Percentiles rank a stretch among this genome's conserved stretches.
Conservation (phyloP, 2,329 filamentous ascomycete genomes). For the Sarocladium brachiariae region DNA sequence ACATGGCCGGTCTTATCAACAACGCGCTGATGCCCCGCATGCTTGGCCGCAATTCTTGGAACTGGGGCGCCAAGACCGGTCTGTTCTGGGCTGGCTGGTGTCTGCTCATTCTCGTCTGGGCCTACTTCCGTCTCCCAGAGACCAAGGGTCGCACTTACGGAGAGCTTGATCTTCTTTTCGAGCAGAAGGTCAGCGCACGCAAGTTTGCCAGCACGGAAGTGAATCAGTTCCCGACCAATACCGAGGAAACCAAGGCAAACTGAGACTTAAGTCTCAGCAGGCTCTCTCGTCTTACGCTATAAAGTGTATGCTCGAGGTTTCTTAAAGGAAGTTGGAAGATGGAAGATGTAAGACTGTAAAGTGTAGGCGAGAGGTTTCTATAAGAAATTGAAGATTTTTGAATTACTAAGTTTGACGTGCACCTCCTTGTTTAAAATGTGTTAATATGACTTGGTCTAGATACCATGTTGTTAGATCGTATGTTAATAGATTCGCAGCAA, state of each 20-base stretch:
- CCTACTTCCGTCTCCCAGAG: constrained; percentile 55
- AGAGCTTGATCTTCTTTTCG: constrained; percentile 44
- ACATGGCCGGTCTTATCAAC: constrained; percentile 17
- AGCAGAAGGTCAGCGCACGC: constrained; percentile 12
- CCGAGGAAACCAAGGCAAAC: neutral
- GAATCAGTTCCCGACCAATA: neutral
- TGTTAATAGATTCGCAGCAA: neutral
- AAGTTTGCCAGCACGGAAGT: constrained; percentile 7
- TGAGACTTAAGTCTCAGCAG: neutral
- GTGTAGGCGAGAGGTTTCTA: too few species aligned
- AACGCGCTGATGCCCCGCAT: constrained; percentile 24
- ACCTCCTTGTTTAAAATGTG: neutral
- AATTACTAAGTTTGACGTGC: neutral
- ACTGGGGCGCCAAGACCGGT: constrained; percentile 22
- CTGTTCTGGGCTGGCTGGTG: constrained; percentile 23
- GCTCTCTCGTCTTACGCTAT: neutral
- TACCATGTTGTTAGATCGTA: neutral
- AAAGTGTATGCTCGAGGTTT: neutral
- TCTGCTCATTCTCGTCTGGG: constrained; percentile 28
- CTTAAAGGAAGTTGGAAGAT: too few species aligned
- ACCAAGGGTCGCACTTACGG: constrained; percentile 54
- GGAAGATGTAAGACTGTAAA: too few species aligned
- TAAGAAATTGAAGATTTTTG: neutral
- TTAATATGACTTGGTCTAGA: neutral
- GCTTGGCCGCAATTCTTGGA: constrained; percentile 24